Percentiles rank a stretch among this genome's conserved stretches.
Conservation (phyloP, 495 filamentous ascomycete species). For the Lophiostoma macrostomum region DNA sequence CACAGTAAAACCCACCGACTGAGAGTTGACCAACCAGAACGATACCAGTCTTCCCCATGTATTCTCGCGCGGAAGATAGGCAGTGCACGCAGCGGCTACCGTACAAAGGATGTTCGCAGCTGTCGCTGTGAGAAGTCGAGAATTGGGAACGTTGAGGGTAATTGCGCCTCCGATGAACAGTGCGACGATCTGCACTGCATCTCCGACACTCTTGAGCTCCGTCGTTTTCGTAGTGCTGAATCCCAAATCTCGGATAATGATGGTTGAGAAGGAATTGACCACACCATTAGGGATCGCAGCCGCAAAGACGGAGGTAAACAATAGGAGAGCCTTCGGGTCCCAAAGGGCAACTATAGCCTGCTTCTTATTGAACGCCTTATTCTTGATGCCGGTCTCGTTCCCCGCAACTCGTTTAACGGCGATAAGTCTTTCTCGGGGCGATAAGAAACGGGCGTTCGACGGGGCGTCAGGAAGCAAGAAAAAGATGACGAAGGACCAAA, state of each 20-base stretch:
- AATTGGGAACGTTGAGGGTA: slow-evolving; percentile 28
- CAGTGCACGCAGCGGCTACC: slow-evolving; percentile 2
- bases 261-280: slow-evolving; percentile 33
- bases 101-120: slow-evolving; percentile 30
- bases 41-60: slow-evolving; percentile 20
- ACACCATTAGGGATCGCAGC: slow-evolving; percentile 23
- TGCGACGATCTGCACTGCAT: slow-evolving; percentile 30
- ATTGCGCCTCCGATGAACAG: slow-evolving; percentile 14
- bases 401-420: slow-evolving; percentile 4
- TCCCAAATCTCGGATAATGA: slow-evolving; percentile 33
- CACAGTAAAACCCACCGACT: slow-evolving; percentile 19
- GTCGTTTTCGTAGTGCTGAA: slow-evolving; percentile 29
- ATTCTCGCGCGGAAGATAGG: slow-evolving; percentile 6
- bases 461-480: slow-evolving; percentile 8
- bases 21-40: slow-evolving; percentile 19
- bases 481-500: background rate
- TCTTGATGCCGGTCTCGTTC: slow-evolving; percentile 13
- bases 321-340: slow-evolving; percentile 5
- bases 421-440: background rate
- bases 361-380: slow-evolving; percentile 6
- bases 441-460: slow-evolving; percentile 6
- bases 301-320: slow-evolving; percentile 7
- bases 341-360: background rate
- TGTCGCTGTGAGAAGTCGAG: slow-evolving; percentile 26
- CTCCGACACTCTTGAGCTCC: slow-evolving; percentile 31